These are phyloP conservation scores for Xylariaceae sp. DNA, from an alignment of 2,329 filamentous ascomycete species.

Conservation along the genomic window DNA sequence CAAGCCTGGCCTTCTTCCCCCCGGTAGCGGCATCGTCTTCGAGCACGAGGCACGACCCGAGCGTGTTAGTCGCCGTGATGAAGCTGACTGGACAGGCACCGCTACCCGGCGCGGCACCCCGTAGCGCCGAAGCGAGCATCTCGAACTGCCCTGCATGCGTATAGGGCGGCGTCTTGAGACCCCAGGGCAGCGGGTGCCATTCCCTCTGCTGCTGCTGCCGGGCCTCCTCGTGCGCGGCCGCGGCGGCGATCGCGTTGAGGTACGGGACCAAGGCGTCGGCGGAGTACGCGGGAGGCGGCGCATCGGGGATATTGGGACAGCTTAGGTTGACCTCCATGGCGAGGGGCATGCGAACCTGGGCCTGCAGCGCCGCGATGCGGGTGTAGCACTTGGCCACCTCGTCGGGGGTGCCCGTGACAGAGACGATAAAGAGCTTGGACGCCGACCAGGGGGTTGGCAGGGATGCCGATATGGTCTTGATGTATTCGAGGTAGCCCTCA, in stretches of 20 bases:
- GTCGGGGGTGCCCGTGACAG: slow-evolving; percentile 65
- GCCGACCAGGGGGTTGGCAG: too few relatives aligned
- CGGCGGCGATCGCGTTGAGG: slow-evolving; percentile 47
- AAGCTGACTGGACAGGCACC: slow-evolving; percentile 58
- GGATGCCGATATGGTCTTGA: slow-evolving; percentile 49
- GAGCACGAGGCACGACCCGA: slow-evolving; percentile 69
- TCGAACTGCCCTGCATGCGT: slow-evolving; percentile 69
- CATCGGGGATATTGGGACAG: slow-evolving; percentile 72
- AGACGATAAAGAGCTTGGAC: slow-evolving; percentile 64
- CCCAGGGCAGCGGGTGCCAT: slow-evolving; percentile 47
- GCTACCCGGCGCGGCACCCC: slow-evolving; percentile 27
- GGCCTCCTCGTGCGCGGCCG: neutral
- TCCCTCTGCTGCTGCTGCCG: slow-evolving; percentile 4
- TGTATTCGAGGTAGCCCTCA: slow-evolving; percentile 58
- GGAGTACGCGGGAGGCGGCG: slow-evolving; percentile 73
- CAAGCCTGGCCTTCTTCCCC: slow-evolving; percentile 16
- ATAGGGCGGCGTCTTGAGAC: slow-evolving; percentile 77
- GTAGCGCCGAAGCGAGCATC: slow-evolving; percentile 56
- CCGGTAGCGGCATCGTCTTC: slow-evolving; percentile 18
- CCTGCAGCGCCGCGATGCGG: slow-evolving; percentile 46
- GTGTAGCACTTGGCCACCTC: slow-evolving; percentile 62
- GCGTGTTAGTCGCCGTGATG: slow-evolving; percentile 74
- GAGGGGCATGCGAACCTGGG: slow-evolving; percentile 49
- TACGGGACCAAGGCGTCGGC: slow-evolving; percentile 55
- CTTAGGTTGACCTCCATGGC: slow-evolving; percentile 78